phyloP scores from a whole-genome alignment of 2,329 filamentous ascomycete species.

The Clarireedia sp. region DNA sequence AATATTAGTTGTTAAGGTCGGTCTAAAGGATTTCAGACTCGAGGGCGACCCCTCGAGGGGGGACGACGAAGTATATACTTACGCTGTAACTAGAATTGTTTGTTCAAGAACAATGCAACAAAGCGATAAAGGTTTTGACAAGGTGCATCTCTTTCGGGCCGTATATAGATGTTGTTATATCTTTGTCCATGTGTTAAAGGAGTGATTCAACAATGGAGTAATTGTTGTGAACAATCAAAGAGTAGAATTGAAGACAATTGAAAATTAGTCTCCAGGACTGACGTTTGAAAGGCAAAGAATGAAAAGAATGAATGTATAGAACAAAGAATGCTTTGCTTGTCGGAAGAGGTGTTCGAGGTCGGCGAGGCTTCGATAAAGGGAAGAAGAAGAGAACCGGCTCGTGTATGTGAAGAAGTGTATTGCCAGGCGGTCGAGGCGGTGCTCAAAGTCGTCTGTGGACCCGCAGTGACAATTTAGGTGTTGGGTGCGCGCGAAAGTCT shows the following conservation, averaged over 20 bases:
- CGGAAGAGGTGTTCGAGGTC: too few relatives aligned
- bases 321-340: background rate
- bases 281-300: background rate
- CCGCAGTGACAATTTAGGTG: background rate
- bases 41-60: background rate
- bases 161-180: background rate
- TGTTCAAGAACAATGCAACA: conserved; percentile 2
- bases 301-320: background rate
- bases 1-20: background rate
- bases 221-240: background rate
- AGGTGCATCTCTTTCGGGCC: background rate
- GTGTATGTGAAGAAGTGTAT: too few relatives aligned
- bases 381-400: too few relatives aligned
- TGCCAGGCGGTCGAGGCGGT: too few relatives aligned
- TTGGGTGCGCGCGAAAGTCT: background rate
- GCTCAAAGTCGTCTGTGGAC: too few relatives aligned
- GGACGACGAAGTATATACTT: background rate
- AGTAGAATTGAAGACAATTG: background rate
- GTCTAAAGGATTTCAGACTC: conserved; percentile 2
- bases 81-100: background rate
- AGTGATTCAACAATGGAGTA: conserved; percentile 7
- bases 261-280: background rate
- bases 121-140: background rate
- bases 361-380: too few relatives aligned
- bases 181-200: background rate